Base-by-base conservation (phyloP, 176 grass and related monocot genomes). In the Oryza brachyantha region DNA sequence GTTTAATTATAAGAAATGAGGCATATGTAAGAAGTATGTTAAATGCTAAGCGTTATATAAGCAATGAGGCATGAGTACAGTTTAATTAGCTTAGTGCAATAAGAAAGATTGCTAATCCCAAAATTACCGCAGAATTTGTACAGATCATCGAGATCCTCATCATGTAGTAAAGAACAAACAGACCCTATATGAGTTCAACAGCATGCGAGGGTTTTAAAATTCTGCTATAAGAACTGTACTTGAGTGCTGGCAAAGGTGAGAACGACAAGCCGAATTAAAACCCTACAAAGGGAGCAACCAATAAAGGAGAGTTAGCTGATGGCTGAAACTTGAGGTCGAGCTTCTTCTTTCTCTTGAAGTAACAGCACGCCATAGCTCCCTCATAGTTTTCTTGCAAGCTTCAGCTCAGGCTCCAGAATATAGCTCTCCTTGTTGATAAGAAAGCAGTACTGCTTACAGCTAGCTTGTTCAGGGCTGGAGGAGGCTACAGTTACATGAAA, bases 181-280 rank as follows among this genome's bases (percentile, higher is more conserved):
- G 61, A 81, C 72, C 72, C 81, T 80, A 77, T 26, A 45, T 50
- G 75, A 83, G 76, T 81, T 77, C 80, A 88, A 84, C 59, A 70
- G 34, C 29, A 43, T 34, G 74, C 66, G 78, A 61, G 21, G 40
- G 46, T 74, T 84, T 75, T 80, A 81, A 77, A 76, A 83, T 41
- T 84, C 29, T 81, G 72, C 84, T 91, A 86, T 87, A 85, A 89
- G 77, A 89, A 65, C 77, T 72, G 87, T 25, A 58, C 77, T 55
- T 76, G 73, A 55, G 71, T 59, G 65, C 52, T 68, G 32, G 28
- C 63, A 75, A 84, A 66, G 76, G 70, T 80, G 76, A 2, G 38
- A 80, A 84, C 37, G 17, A 50, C 42, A 64, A 71, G 71, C 70
- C 70, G 21, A 69, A 75, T 80, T 70, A 40, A 81, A 77, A 72